A percentile compares a stretch with the other conserved stretches of the same genome.
These are phyloP conservation scores for Mucor saturninus DNA, from an alignment of 371 early-diverging fungal species.

Conservation along the genomic window DNA sequence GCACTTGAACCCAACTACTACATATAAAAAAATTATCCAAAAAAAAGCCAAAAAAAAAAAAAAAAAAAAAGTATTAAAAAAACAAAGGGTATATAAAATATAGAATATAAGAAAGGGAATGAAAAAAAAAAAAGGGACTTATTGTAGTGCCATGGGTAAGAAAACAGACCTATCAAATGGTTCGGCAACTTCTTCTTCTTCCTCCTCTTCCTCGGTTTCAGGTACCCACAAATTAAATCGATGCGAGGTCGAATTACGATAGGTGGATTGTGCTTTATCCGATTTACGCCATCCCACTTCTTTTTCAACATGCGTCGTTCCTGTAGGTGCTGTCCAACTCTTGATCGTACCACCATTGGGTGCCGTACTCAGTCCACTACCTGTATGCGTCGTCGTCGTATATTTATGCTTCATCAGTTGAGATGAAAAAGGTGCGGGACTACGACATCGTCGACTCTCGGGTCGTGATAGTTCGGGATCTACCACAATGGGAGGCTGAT, in stretches of 20 bases:
- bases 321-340: neutral
- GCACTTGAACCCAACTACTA: constrained; percentile 17
- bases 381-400: neutral
- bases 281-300: constrained; percentile 3
- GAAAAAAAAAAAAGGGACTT: neutral
- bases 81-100: neutral
- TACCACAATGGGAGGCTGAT: neutral
- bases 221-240: constrained; percentile 30
- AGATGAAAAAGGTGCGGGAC: constrained; percentile 14
- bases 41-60: neutral
- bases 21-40: neutral
- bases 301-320: too few relatives aligned
- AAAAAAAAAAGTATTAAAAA: neutral
- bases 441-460: constrained; percentile 22
- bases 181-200: neutral
- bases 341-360: constrained; percentile 6
- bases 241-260: constrained; percentile 10
- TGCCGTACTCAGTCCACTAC: neutral
- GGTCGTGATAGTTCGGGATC: constrained; percentile 8
- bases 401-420: constrained; percentile 12
- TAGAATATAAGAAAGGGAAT: neutral
- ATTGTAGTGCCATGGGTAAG: constrained; percentile 13
- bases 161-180: constrained; percentile 10
- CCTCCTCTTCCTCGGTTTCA: constrained; percentile 9
- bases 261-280: constrained; percentile 11